phyloP scores from a whole-genome alignment of 768 basidiomycete species.

The Boletus tylopilopsis region DNA sequence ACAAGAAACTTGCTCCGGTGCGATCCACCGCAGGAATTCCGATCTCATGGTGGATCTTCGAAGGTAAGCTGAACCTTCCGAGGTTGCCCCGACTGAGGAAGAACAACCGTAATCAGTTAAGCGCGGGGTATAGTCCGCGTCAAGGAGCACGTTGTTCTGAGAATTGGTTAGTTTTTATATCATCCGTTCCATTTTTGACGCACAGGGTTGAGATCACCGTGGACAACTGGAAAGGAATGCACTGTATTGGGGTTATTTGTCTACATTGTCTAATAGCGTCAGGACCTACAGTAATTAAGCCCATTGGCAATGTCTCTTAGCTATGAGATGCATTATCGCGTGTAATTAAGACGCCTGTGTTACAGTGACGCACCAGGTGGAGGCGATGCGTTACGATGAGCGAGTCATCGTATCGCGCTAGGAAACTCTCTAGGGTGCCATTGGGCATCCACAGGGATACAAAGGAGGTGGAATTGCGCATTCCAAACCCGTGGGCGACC shows the following conservation, averaged over 20 bases:
- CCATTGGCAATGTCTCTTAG: conserved; percentile 13
- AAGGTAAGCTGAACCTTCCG: not conserved
- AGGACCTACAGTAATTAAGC: conserved; percentile 8
- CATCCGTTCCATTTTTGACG: not conserved
- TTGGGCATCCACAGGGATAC: conserved; percentile 30
- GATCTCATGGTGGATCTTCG: conserved; percentile 26
- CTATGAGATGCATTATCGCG: no score
- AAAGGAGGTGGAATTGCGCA: conserved; percentile 16
- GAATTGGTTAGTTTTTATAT: not conserved
- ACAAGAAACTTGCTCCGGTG: conserved; percentile 27
- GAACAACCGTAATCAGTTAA: conserved; percentile 42
- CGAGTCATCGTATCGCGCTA: conserved; percentile 2
- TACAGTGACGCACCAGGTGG: not conserved
- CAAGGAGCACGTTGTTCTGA: conserved; percentile 17
- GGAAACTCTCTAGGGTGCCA: conserved; percentile 22
- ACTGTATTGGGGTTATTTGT: not conserved
- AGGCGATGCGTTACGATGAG: not conserved
- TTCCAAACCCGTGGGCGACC: conserved; percentile 23
- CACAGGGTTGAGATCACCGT: conserved; percentile 14
- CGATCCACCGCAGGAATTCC: conserved; percentile 41
- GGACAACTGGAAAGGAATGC: conserved; percentile 5
- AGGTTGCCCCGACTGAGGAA: conserved; percentile 14
- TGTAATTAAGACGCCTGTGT: no score
- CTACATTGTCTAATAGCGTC: not conserved
- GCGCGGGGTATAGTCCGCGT: conserved; percentile 28